These are phyloP conservation scores for Blastobotrys robertii DNA, from an alignment of 805 yeast species.

Conservation along the genomic window DNA sequence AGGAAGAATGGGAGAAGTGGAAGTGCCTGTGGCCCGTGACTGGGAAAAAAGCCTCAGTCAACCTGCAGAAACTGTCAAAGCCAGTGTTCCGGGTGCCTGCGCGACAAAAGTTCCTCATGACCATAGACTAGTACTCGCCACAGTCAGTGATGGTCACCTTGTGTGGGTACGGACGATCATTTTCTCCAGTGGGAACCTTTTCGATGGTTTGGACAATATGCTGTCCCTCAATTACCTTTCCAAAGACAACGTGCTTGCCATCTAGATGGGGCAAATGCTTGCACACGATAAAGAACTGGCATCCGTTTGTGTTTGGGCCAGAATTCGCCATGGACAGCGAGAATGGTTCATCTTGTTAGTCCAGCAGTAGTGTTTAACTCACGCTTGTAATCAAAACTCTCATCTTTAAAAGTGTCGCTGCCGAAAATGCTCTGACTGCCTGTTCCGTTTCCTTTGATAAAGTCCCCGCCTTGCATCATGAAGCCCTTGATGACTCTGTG, in stretches of 20 bases:
- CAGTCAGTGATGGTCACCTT: slow-evolving; percentile 26
- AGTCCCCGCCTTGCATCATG: slow-evolving; percentile 42
- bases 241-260: slow-evolving; percentile 42
- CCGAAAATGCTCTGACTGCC: slow-evolving; percentile 38
- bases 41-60: too few relatives aligned
- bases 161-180: slow-evolving; percentile 25
- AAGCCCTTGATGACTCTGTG: slow-evolving; percentile 37
- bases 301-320: slow-evolving; percentile 52
- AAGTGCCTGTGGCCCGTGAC: too few relatives aligned
- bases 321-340: slow-evolving; percentile 52
- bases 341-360: slow-evolving; percentile 27
- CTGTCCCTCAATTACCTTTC: slow-evolving; percentile 36
- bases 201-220: slow-evolving; percentile 23
- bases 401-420: slow-evolving; percentile 34
- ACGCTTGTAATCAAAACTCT: slow-evolving; percentile 31
- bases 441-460: slow-evolving; percentile 35
- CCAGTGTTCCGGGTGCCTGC: too few relatives aligned
- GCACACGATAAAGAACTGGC: slow-evolving; percentile 44
- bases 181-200: slow-evolving; percentile 23
- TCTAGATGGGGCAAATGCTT: slow-evolving; percentile 31
- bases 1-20: too few relatives aligned
- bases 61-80: too few relatives aligned
- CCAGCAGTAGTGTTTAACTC: slow-evolving; percentile 3
- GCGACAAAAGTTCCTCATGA: too few relatives aligned
- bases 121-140: slow-evolving; percentile 27